These are phyloP conservation scores for Coccomyxa subellipsoidea DNA, from an alignment of 163 green algal species.

Conservation along the genomic window DNA sequence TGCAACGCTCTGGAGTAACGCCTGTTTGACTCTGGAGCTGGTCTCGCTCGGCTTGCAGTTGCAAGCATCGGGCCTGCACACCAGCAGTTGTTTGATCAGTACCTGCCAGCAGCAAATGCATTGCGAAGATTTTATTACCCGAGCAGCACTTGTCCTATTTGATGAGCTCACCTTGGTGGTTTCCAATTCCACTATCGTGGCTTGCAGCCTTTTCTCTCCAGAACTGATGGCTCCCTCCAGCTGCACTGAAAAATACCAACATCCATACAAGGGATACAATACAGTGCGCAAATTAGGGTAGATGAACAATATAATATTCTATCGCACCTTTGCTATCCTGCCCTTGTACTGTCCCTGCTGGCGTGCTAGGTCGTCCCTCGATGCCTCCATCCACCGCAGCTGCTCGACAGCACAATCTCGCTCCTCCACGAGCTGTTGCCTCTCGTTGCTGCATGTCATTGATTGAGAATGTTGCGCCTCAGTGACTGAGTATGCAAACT, in stretches of 20 bases:
- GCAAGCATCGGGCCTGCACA: not conserved
- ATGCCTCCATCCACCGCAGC: conserved; percentile 1
- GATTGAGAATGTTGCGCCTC: not conserved
- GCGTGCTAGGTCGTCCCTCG: conserved; percentile 6
- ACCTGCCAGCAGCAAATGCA: not conserved
- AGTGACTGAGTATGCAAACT: not conserved
- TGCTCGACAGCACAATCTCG: not conserved
- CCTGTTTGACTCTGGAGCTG: not conserved
- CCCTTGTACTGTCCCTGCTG: conserved; percentile 16
- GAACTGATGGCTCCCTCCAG: conserved; percentile 5
- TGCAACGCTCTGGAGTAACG: not conserved
- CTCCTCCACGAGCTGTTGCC: not conserved
- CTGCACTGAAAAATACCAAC: no score
- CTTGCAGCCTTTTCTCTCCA: not conserved
- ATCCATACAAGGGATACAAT: no score
- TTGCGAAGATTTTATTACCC: no score
- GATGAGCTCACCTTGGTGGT: not conserved
- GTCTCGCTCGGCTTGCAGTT: not conserved
- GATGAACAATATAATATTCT: no score
- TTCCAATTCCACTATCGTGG: not conserved
- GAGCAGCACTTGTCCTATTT: not conserved
- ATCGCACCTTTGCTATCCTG: conserved; percentile 6
- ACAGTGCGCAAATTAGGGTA: no score
- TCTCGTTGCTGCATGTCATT: not conserved
- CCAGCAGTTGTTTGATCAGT: not conserved